A percentile compares a stretch with the other conserved stretches of the same genome.
Evolutionary conservation across 805 yeast species (phyloP).

Genomic region (Cyberlindnera galapagoensis): DNA sequence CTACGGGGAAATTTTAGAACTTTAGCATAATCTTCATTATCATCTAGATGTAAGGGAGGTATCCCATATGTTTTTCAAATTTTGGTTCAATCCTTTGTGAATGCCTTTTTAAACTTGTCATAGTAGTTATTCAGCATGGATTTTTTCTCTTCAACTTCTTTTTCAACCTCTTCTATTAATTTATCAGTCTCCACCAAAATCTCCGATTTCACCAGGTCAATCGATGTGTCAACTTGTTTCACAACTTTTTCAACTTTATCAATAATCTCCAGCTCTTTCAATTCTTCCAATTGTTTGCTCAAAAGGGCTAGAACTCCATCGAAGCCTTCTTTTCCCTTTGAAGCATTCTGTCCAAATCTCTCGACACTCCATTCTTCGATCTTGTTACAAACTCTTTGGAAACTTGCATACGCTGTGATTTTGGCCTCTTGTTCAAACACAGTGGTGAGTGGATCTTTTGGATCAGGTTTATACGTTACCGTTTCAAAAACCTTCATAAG

Average conservation of each 20-base stretch:
- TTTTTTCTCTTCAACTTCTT: constrained; percentile 23
- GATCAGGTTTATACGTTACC: constrained; percentile 74
- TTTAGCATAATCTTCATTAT: too few relatives aligned
- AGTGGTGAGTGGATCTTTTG: constrained; percentile 47
- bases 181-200: constrained; percentile 23
- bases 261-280: constrained; percentile 24
- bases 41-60: too few relatives aligned
- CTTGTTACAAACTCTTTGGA: constrained; percentile 65
- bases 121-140: constrained; percentile 28
- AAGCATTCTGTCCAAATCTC: constrained; percentile 83
- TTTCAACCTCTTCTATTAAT: constrained; percentile 24
- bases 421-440: constrained; percentile 77
- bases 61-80: not conserved
- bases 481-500: constrained; percentile 78
- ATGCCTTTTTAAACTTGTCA: constrained; percentile 21
- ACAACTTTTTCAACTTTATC: constrained; percentile 26
- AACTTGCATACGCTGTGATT: constrained; percentile 76
- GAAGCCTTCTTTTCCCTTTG: constrained; percentile 75
- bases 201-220: constrained; percentile 45
- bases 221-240: constrained; percentile 24
- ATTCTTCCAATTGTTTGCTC: constrained; percentile 30
- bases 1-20: too few relatives aligned
- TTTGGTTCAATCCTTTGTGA: constrained; percentile 12
- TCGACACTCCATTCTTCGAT: constrained; percentile 91
- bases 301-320: constrained; percentile 64